Conservation (phyloP, 2,329 filamentous ascomycete species). For the Colletotrichum liaoningense region DNA sequence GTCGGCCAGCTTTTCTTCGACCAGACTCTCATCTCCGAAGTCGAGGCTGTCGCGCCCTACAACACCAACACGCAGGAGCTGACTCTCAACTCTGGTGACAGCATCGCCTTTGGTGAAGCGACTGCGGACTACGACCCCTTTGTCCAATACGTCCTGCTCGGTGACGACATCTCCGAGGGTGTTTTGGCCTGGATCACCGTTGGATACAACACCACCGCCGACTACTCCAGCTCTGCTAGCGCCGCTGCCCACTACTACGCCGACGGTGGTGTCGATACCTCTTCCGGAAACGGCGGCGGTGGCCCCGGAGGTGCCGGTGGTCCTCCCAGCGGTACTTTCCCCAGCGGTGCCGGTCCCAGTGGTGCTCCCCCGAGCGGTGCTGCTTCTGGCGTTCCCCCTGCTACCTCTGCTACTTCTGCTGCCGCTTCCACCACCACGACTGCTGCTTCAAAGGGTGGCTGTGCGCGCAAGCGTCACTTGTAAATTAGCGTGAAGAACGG, state of each 20-base stretch:
- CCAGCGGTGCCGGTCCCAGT: conserved; percentile 1
- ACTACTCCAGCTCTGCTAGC: conserved; percentile 4
- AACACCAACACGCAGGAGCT: not conserved
- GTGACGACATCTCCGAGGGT: conserved; percentile 56
- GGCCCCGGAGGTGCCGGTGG: not conserved
- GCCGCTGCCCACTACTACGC: conserved; percentile 2
- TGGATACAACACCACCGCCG: conserved; percentile 48
- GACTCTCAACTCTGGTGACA: conserved; percentile 48
- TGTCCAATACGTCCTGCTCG: conserved; percentile 62
- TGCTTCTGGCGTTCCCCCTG: not conserved
- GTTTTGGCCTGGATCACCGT: conserved; percentile 59
- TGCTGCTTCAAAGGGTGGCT: conserved; percentile 50
- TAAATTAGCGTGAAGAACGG: not conserved
- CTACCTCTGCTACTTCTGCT: conserved; percentile 1
- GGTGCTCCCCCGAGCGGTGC: not conserved
- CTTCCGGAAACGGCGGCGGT: not conserved
- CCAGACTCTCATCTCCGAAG: not conserved
- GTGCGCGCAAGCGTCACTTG: not conserved
- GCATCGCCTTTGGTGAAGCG: conserved; percentile 52
- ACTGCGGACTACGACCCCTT: conserved; percentile 55
- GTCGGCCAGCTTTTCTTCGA: conserved; percentile 5
- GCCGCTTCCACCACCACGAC: too few species aligned
- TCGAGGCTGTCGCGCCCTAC: not conserved
- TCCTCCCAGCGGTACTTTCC: conserved; percentile 4
- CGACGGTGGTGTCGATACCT: conserved; percentile 2